Percentiles rank a stretch among this genome's conserved stretches.
These are phyloP conservation scores for Cutaneotrichosporon cutaneum DNA, from an alignment of 1,284 basidiomycete genomes.

Conservation along the genomic window DNA sequence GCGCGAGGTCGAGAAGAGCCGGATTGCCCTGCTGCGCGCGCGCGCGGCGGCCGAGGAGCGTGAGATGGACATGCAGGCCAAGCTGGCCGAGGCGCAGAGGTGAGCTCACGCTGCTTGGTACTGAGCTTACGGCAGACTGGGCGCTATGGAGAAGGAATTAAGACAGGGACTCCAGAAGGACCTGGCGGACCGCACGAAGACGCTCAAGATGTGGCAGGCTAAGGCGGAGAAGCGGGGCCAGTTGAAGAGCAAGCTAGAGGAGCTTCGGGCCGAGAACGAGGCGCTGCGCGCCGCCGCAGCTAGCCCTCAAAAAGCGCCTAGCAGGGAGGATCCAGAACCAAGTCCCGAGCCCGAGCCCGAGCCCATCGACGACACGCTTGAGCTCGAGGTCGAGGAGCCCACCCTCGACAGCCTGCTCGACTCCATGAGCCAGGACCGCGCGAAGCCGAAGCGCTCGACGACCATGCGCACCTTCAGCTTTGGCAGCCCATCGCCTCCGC, in stretches of 20 bases:
- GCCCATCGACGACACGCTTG: slow-evolving; percentile 25
- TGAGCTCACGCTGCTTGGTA: slow-evolving; percentile 14
- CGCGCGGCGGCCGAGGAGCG: slow-evolving; percentile 27
- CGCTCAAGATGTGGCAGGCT: slow-evolving; percentile 27
- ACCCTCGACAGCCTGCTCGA: background rate
- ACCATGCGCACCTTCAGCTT: slow-evolving; percentile 33
- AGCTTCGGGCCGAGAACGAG: slow-evolving; percentile 29
- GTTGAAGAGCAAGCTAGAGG: slow-evolving; percentile 26
- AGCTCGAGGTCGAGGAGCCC: slow-evolving; percentile 31
- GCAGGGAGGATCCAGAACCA: too few relatives aligned
- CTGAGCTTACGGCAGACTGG: slow-evolving; percentile 8
- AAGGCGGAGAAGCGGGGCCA: slow-evolving; percentile 34
- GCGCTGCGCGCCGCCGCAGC: slow-evolving; percentile 2
- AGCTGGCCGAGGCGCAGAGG: slow-evolving; percentile 19
- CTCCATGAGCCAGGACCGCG: background rate
- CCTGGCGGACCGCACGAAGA: slow-evolving; percentile 31
- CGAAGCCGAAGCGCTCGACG: slow-evolving; percentile 1
- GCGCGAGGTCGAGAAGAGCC: slow-evolving; percentile 29
- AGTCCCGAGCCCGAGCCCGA: background rate
- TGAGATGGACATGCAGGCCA: slow-evolving; percentile 22
- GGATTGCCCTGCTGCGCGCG: slow-evolving; percentile 4
- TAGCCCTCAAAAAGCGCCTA: background rate
- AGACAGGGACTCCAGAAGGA: slow-evolving; percentile 18
- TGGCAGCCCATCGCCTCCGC: slow-evolving; percentile 9
- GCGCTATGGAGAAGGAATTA: slow-evolving; percentile 22